These are phyloP conservation scores for Arabidopsis thaliana DNA, from an alignment of 345 rosid species.

Conservation along the genomic window DNA sequence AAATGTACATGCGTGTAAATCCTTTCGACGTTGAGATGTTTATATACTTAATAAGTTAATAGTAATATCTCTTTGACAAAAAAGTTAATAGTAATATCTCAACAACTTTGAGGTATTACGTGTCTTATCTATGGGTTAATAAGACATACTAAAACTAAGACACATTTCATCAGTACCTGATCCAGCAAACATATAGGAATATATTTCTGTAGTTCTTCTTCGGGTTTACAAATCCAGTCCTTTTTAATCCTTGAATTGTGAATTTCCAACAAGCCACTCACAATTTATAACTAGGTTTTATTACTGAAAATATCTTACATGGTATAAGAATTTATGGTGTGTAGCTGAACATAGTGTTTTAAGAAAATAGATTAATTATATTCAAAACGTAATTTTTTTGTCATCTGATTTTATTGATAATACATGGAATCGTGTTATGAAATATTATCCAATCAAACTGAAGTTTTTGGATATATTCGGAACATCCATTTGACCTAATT, in stretches of 20 bases:
- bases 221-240: background rate
- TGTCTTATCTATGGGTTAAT: conserved; percentile 16
- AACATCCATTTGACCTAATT: background rate
- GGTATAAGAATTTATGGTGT: background rate
- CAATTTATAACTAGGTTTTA: background rate
- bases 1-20: conserved; percentile 40
- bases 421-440: background rate
- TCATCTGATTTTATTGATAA: no score
- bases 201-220: background rate
- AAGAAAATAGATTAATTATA: no score
- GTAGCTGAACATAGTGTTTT: no score
- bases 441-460: background rate
- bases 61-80: no score
- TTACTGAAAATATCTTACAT: background rate
- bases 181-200: background rate
- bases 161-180: conserved; percentile 2
- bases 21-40: conserved; percentile 29
- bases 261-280: background rate
- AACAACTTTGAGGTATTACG: background rate
- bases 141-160: conserved; percentile 10
- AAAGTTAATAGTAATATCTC: no score
- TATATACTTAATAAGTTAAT: conserved; percentile 8
- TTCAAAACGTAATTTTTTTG: no score
- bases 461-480: background rate
- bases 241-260: background rate